Conservation (phyloP, 106 monocot genomes). For the Dactylorhiza incarnata region DNA sequence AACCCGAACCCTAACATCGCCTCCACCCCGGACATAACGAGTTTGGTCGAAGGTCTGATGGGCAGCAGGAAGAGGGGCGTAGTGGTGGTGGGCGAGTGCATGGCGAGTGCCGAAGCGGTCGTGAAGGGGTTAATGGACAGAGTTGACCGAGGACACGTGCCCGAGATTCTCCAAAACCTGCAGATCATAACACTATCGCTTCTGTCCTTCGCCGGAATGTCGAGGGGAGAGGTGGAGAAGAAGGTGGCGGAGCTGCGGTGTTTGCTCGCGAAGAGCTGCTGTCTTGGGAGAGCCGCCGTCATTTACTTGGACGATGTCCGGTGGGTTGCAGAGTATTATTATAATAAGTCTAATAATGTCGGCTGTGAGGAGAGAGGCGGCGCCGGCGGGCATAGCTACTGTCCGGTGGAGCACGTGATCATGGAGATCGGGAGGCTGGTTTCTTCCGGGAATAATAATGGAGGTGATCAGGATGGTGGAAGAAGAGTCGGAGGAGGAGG, state of each 20-base stretch:
- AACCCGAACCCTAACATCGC: slow-evolving; percentile 3
- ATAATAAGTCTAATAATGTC: slow-evolving; percentile 32
- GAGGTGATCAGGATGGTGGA: not conserved
- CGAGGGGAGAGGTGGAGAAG: slow-evolving; percentile 69
- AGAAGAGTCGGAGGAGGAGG: not conserved
- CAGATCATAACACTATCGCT: slow-evolving; percentile 71
- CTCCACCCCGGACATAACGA: slow-evolving; percentile 42
- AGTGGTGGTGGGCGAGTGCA: slow-evolving; percentile 78
- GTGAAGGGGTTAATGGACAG: slow-evolving; percentile 58
- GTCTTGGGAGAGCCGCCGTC: slow-evolving; percentile 50
- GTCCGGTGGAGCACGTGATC: slow-evolving; percentile 76
- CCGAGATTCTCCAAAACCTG: slow-evolving; percentile 34
- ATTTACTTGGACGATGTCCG: slow-evolving; percentile 75
- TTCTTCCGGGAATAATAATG: slow-evolving; percentile 2
- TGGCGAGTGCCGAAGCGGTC: slow-evolving; percentile 42
- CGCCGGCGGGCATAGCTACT: slow-evolving; percentile 22
- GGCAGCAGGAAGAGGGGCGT: slow-evolving; percentile 43
- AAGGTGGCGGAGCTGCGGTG: slow-evolving; percentile 69
- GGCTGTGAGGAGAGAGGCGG: slow-evolving; percentile 20
- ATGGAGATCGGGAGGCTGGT: slow-evolving; percentile 73
- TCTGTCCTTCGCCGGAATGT: slow-evolving; percentile 43
- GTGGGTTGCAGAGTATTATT: slow-evolving; percentile 83
- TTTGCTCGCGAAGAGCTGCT: slow-evolving; percentile 47
- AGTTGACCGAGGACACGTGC: slow-evolving; percentile 54
- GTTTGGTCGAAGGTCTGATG: slow-evolving; percentile 46